Evolutionary conservation across 2,329 filamentous ascomycete genomes (phyloP).

Genomic region (Septoria petroselini): DNA sequence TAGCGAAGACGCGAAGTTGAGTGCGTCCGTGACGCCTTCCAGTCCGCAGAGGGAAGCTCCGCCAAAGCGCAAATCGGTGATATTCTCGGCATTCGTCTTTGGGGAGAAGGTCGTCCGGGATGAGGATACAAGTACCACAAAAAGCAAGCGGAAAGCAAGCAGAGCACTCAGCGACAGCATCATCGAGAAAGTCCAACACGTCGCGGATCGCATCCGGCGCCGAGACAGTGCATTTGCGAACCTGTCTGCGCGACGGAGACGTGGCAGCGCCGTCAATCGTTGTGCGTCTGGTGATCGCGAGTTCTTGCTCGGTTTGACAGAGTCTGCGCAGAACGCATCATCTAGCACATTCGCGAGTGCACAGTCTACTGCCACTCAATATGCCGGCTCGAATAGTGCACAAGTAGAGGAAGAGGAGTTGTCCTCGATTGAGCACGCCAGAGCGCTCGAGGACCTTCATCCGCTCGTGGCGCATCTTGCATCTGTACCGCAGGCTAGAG

Average conservation of each 20-base stretch:
- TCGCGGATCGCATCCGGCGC: background rate
- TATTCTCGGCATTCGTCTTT: background rate
- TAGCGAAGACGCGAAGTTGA: background rate
- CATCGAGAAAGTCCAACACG: background rate
- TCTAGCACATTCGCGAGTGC: too few species aligned
- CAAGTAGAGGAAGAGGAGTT: background rate
- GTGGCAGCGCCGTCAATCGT: too few species aligned
- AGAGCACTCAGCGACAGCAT: slow-evolving; percentile 7
- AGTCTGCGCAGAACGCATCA: too few species aligned
- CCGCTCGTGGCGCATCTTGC: background rate
- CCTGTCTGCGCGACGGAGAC: background rate
- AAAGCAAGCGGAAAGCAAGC: slow-evolving; percentile 6
- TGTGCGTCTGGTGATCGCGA: too few species aligned
- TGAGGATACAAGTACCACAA: background rate
- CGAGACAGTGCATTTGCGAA: background rate
- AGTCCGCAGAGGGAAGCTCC: background rate
- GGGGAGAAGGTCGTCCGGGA: background rate
- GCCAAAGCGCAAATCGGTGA: background rate
- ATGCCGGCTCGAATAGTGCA: background rate
- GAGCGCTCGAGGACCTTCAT: slow-evolving; percentile 1
- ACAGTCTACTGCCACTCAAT: too few species aligned
- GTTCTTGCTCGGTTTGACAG: too few species aligned
- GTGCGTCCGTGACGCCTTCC: too few species aligned
- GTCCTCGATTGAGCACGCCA: background rate
- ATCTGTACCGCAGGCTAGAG: background rate